These are phyloP conservation scores for Brassica nigra DNA, from an alignment of 345 rosid genomes.

Conservation along the genomic window DNA sequence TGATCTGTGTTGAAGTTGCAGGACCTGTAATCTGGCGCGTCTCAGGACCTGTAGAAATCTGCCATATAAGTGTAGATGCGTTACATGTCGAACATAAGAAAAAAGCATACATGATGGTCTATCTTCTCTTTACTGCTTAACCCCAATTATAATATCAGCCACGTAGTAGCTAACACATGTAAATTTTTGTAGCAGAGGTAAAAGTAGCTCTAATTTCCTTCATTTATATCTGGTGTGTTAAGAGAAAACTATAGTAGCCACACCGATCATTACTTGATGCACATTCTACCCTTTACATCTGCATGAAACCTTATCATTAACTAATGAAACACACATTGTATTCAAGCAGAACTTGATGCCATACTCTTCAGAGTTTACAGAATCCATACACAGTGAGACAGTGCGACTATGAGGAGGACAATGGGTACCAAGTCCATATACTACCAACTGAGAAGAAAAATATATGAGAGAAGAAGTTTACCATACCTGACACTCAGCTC, in stretches of 20 bases:
- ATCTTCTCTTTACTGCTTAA: slow-evolving; percentile 20
- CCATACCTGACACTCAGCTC: slow-evolving; percentile 93
- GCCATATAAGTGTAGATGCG: slow-evolving; percentile 41
- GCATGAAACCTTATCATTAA: neutral
- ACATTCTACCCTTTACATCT: slow-evolving; percentile 9
- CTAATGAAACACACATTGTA: neutral
- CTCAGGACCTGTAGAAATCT: slow-evolving; percentile 97
- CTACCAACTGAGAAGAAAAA: neutral
- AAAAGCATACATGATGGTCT: neutral
- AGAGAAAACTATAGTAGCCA: too few species aligned
- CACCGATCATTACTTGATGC: neutral
- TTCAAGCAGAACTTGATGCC: neutral
- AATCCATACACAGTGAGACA: neutral
- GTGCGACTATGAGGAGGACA: neutral
- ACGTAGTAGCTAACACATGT: neutral
- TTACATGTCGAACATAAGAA: slow-evolving; percentile 15
- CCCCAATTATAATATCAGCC: neutral
- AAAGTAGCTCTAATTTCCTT: too few species aligned
- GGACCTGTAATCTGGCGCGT: slow-evolving; percentile 86
- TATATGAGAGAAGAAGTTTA: neutral
- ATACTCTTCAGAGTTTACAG: neutral
- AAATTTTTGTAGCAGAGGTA: neutral
- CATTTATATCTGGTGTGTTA: too few species aligned
- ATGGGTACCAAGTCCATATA: neutral
- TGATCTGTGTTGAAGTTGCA: slow-evolving; percentile 83